Conservation (phyloP, 1,284 basidiomycete genomes). For the Leccinum angustisporum region DNA sequence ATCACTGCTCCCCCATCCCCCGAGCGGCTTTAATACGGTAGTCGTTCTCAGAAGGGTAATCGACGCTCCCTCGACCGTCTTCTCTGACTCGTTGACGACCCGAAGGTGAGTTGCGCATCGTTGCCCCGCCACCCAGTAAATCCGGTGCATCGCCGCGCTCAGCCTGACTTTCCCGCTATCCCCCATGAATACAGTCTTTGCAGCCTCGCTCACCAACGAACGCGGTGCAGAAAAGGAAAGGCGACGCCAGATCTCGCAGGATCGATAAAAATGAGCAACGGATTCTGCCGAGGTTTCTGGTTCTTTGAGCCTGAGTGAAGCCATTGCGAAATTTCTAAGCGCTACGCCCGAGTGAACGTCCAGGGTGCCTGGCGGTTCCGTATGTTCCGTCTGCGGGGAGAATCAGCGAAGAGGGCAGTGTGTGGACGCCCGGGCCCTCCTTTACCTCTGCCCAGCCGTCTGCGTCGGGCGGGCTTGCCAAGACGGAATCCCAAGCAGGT, state of each 20-base stretch:
- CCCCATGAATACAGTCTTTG: conserved; percentile 62
- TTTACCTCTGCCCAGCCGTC: conserved; percentile 72
- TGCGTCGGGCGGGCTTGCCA: conserved; percentile 53
- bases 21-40: conserved; percentile 62
- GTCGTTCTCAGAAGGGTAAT: conserved; percentile 74
- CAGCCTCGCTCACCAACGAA: conserved; percentile 61
- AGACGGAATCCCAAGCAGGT: conserved; percentile 46
- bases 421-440: conserved; percentile 74
- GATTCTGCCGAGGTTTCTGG: conserved; percentile 60
- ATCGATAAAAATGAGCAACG: conserved; percentile 91
- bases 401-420: conserved; percentile 77
- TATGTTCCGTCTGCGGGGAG: conserved; percentile 65
- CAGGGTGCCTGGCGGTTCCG: conserved; percentile 66
- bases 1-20: conserved; percentile 32
- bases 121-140: conserved; percentile 87
- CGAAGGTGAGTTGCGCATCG: conserved; percentile 71
- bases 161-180: conserved; percentile 71
- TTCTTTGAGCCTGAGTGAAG: conserved; percentile 72
- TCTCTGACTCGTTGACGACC: conserved; percentile 75
- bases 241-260: conserved; percentile 82
- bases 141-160: conserved; percentile 71
- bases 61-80: conserved; percentile 67
- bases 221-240: conserved; percentile 64
- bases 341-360: conserved; percentile 56
- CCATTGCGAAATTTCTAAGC: conserved; percentile 86